These are phyloP conservation scores for Caryopteris hybrid DNA, from an alignment of 305 asterid species.

Conservation along the genomic window DNA sequence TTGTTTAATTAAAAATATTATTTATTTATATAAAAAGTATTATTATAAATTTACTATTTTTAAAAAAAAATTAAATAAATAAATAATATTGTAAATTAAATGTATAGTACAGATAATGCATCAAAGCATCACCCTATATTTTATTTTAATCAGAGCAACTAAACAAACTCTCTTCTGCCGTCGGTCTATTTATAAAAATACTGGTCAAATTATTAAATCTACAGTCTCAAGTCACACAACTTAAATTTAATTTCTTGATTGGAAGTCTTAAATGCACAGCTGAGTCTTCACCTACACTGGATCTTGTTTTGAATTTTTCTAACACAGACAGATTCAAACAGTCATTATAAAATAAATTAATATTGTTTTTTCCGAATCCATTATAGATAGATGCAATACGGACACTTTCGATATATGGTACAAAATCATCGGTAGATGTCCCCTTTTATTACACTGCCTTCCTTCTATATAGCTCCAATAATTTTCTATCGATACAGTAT, in stretches of 20 bases:
- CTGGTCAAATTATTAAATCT: neutral
- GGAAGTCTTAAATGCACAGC: neutral
- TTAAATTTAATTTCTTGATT: neutral
- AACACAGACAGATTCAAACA: neutral
- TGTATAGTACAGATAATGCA: too few species aligned
- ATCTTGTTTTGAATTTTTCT: constrained; percentile 16
- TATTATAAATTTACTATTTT: too few species aligned
- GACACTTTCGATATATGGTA: constrained; percentile 17
- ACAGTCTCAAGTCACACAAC: neutral
- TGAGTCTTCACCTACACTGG: constrained; percentile 23
- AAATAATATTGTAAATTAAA: too few species aligned
- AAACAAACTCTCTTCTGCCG: neutral
- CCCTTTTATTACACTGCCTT: neutral
- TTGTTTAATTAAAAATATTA: too few species aligned
- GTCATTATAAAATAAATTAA: too few species aligned
- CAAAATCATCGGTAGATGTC: neutral
- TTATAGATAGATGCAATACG: constrained; percentile 9
- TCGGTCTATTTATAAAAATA: neutral
- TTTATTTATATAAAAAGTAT: too few species aligned
- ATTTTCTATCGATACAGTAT: neutral
- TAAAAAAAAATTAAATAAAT: too few species aligned
- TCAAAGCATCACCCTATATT: too few species aligned
- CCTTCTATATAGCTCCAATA: neutral
- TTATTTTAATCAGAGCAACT: neutral
- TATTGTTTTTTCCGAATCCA: too few species aligned